These are phyloP conservation scores for Pezicula rhizophila DNA, from an alignment of 2,329 filamentous ascomycete species.

Conservation along the genomic window DNA sequence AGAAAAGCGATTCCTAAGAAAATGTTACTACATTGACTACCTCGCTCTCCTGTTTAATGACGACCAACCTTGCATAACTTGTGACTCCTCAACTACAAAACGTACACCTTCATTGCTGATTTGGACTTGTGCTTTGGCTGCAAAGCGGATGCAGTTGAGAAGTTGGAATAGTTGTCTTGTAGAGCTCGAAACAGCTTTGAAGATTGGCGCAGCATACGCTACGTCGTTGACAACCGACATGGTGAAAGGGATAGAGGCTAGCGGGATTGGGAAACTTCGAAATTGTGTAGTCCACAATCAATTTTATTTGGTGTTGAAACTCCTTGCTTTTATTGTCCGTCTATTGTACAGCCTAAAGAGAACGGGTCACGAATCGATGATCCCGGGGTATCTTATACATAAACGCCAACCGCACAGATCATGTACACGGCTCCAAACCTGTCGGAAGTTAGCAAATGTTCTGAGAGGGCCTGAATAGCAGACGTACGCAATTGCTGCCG, in stretches of 20 bases:
- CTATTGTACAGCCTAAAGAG: constrained; percentile 26
- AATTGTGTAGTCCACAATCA: not conserved
- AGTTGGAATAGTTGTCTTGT: constrained; percentile 67
- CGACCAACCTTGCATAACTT: constrained; percentile 78
- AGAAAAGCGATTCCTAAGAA: constrained; percentile 68
- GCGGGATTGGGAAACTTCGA: not conserved
- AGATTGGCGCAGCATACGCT: constrained; percentile 43
- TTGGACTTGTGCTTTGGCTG: constrained; percentile 55
- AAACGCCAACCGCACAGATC: constrained; percentile 98
- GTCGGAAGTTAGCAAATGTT: constrained; percentile 11
- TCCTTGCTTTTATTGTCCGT: constrained; percentile 24
- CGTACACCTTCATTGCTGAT: constrained; percentile 80
- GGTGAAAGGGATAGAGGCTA: constrained; percentile 5
- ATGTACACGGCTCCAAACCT: constrained; percentile 95
- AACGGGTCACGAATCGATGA: constrained; percentile 12
- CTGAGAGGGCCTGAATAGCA: constrained; percentile 8
- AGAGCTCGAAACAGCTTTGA: constrained; percentile 71
- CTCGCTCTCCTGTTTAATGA: not conserved
- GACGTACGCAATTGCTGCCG: constrained; percentile 80
- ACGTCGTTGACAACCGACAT: constrained; percentile 23
- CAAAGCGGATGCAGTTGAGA: constrained; percentile 52
- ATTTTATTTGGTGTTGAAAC: constrained; percentile 6
- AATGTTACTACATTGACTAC: constrained; percentile 12
- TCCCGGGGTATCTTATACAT: constrained; percentile 57
- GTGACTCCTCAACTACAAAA: constrained; percentile 81